These are phyloP conservation scores for Gossypium stocksii DNA, from an alignment of 345 rosid genomes.

Conservation along the genomic window DNA sequence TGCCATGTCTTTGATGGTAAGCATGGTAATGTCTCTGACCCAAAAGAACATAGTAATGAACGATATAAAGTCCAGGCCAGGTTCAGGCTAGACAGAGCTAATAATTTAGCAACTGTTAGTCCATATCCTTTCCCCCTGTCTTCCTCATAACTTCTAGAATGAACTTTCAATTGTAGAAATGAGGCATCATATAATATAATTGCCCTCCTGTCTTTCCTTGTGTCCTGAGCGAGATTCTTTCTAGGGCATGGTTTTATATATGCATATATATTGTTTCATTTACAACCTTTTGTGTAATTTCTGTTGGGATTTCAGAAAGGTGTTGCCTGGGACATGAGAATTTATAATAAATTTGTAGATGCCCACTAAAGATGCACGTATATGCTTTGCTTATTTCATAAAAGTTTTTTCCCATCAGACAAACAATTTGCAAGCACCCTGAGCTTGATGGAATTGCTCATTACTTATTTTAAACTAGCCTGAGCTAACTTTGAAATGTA, in stretches of 20 bases:
- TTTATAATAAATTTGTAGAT: slow-evolving; percentile 75
- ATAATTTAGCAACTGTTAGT: neutral
- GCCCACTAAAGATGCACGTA: slow-evolving; percentile 80
- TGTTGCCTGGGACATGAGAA: slow-evolving; percentile 93
- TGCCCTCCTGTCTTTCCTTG: too few relatives aligned
- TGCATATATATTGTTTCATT: too few relatives aligned
- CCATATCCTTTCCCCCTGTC: neutral
- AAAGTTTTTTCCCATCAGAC: neutral
- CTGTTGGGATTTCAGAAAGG: slow-evolving; percentile 47
- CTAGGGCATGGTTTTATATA: too few relatives aligned
- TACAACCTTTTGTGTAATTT: neutral
- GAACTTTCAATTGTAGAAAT: neutral
- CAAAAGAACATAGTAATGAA: neutral
- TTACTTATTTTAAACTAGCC: neutral
- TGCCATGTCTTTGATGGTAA: neutral
- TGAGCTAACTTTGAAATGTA: neutral
- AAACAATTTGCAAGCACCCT: neutral
- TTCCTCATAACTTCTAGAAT: neutral
- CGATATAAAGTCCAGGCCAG: neutral
- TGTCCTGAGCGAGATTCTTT: too few relatives aligned
- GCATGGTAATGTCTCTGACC: neutral
- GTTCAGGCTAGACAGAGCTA: neutral
- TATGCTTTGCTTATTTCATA: slow-evolving; percentile 15
- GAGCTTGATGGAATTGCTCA: neutral
- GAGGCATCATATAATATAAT: neutral